Base-by-base conservation (phyloP, 2,329 filamentous ascomycete species). In the Alternaria consortialis region DNA sequence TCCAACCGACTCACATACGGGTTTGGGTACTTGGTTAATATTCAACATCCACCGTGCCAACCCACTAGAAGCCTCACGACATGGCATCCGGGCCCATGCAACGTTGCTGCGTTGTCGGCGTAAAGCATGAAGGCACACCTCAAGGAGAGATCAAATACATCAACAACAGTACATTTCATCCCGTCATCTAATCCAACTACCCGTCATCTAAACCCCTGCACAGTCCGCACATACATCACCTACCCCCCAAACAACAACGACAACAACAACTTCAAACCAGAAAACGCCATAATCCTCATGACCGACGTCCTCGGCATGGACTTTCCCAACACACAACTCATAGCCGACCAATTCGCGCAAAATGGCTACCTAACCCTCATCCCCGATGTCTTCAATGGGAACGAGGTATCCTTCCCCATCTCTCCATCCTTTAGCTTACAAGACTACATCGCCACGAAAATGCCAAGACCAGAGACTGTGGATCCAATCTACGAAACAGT, bases 271-370 rank as follows among this genome's bases (percentile, higher is more conserved):
- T 20, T 20, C 20, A 20, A 20, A 20, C 85, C 84, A 23, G 80
- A 85, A 31, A 84, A 84, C 56, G 86, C 86, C 53, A 80, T 89
- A 67, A 61, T 90, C 48, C 81, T 88, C 71, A 64, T 76, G 63
- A 74, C 73, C 61, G 88, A 90, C 68, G 82, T 88, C 64, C 84
- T 88, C 62, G 87, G 87, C 65, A 82, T 87, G 67, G 74, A 79
- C 37, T 86, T 84, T 75, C 77, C 79, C 76, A 84, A 84, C 68
- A 73, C 76, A n/a, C 79, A 83, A 67, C 81, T 85, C 64, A 86
- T 93, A 70, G 91, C 91, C 61, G 91, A 94, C 81, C 87, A 91
- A 72, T 91, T 86, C 76, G 91, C 91, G 58, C 86, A 87, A 66
- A 90, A 90, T 75, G 91, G 90, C 68, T 93, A 92, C 80, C 82